Evolutionary conservation across 306 rosid genomes (phyloP).

Genomic region (Argentina anserina): DNA sequence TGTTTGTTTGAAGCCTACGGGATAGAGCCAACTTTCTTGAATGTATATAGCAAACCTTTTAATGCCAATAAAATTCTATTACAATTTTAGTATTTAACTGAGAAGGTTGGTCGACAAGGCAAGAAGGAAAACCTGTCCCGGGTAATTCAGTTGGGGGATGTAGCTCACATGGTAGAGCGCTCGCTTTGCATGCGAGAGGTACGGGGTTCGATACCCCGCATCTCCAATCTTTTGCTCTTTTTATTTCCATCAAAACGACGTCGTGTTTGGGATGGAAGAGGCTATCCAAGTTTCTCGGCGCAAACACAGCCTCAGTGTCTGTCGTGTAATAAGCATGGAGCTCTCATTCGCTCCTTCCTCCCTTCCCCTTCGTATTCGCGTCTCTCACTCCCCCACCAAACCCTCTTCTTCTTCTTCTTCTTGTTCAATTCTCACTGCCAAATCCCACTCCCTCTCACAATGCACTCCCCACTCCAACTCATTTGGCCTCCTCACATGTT

Average conservation of each 20-base stretch:
- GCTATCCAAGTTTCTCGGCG: background rate
- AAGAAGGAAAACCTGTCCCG: too few species aligned
- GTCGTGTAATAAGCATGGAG: too few species aligned
- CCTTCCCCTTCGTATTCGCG: slow-evolving; percentile 30
- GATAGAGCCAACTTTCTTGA: too few species aligned
- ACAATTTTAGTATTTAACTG: too few species aligned
- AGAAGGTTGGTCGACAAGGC: too few species aligned
- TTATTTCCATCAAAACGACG: background rate
- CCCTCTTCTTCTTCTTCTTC: background rate
- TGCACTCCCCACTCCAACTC: slow-evolving; percentile 29
- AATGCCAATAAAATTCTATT: too few species aligned
- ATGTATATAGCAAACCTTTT: too few species aligned
- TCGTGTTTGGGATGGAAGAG: background rate
- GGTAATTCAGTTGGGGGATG: slow-evolving; percentile 25
- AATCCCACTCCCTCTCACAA: slow-evolving; percentile 21
- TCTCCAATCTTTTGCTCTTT: background rate
- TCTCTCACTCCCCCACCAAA: slow-evolving; percentile 34
- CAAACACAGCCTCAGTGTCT: background rate
- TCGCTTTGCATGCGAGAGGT: too few species aligned
- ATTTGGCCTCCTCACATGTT: slow-evolving; percentile 22
- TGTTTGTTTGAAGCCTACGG: too few species aligned
- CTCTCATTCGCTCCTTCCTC: slow-evolving; percentile 43
- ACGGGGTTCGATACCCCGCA: slow-evolving; percentile 27
- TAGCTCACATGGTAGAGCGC: slow-evolving; percentile 30
- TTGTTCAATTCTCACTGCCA: background rate